Evolutionary conservation across 2,329 filamentous ascomycete species (phyloP), one percentile per base, ranked within the genome.

Genomic region (Ophiostoma sp.): DNA sequence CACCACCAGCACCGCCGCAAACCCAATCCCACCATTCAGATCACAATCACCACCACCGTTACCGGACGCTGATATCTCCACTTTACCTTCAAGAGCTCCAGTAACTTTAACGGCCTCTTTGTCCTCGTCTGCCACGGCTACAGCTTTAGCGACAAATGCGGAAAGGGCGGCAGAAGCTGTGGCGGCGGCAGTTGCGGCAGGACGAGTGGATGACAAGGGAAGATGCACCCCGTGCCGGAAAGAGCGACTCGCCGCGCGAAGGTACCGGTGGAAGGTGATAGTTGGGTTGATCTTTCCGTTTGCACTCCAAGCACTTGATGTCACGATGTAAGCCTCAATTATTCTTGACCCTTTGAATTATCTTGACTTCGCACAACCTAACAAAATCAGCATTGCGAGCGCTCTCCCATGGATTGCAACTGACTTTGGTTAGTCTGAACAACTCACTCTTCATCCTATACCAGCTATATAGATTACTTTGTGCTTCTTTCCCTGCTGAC

Each of bases 371-470:
- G 15, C 33, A 5, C 3, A 31, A 4, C 68, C 71, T 74, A 15
- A 64, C 64, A 57, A 11, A 19, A 3, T 11, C 73, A 76, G 75
- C 42, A 77, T 90, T 17, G 88, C 89, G 2, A 87, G 87, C 19
- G 88, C 88, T 0, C 80, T 90, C 19, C 87, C 88, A 0, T 88
- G 86, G 76, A 92, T 93, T 55, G 90, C 90, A 2, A 84, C 86
- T 0, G 88, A 92, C 78, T 92, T 92, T 79, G 80, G 88, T 89
- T 17, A 80, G 70, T 39, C 6, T 3, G 2, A 3, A 3, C 15
- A 19, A 48, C 15, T 15, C 42, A 17, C 15, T 15, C 6, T 48
- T 19, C 1, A 48, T 4, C 15, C 42, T 48, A 48, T 15, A 19
- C 42, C 15, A 19, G 15, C 42, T 19, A 6, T 48, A 11, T 15